Evolutionary conservation across 2,329 filamentous ascomycete genomes (phyloP).

Genomic region (Trichoderma asperellum): DNA sequence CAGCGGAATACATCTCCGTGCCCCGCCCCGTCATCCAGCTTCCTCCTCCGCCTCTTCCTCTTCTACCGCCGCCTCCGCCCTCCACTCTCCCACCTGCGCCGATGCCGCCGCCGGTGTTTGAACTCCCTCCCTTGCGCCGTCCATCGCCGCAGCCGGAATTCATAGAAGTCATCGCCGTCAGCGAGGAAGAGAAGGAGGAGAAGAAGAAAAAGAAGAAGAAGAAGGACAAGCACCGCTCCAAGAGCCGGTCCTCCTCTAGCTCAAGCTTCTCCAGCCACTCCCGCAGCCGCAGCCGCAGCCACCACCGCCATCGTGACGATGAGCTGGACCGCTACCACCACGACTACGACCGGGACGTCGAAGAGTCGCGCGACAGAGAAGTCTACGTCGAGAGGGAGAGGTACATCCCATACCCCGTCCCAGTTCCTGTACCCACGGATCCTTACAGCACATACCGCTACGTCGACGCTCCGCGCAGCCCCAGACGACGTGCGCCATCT

Average conservation of each 20-base stretch:
- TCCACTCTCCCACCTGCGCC: constrained; percentile 33
- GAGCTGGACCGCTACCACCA: constrained; percentile 8
- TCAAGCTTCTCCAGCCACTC: constrained; percentile 33
- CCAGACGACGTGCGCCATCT: constrained; percentile 36
- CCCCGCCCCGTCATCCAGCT: constrained; percentile 33
- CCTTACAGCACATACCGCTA: constrained; percentile 56
- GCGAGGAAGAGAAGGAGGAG: constrained; percentile 34
- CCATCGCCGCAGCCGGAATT: constrained; percentile 37
- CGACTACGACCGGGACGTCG: constrained; percentile 8
- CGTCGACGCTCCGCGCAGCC: constrained; percentile 49
- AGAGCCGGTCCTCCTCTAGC: constrained; percentile 28
- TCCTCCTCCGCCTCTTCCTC: constrained; percentile 29
- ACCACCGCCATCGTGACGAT: constrained; percentile 18
- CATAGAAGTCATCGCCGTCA: constrained; percentile 47
- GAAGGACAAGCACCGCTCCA: constrained; percentile 33
- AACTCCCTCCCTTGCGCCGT: constrained; percentile 32
- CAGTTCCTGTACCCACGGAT: constrained; percentile 48
- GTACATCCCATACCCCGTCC: constrained; percentile 48
- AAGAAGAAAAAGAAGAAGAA: constrained; percentile 30
- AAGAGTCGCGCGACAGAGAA: constrained; percentile 43
- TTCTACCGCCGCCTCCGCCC: constrained; percentile 32
- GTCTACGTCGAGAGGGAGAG: constrained; percentile 58
- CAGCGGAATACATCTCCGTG: constrained; percentile 31
- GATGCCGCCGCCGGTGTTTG: constrained; percentile 29
- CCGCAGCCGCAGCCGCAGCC: constrained; percentile 37